A percentile compares a stretch with the other conserved stretches of the same genome.
These are phyloP conservation scores for Ganoderma sp. DNA, from an alignment of 1,284 basidiomycete genomes.

Conservation along the genomic window DNA sequence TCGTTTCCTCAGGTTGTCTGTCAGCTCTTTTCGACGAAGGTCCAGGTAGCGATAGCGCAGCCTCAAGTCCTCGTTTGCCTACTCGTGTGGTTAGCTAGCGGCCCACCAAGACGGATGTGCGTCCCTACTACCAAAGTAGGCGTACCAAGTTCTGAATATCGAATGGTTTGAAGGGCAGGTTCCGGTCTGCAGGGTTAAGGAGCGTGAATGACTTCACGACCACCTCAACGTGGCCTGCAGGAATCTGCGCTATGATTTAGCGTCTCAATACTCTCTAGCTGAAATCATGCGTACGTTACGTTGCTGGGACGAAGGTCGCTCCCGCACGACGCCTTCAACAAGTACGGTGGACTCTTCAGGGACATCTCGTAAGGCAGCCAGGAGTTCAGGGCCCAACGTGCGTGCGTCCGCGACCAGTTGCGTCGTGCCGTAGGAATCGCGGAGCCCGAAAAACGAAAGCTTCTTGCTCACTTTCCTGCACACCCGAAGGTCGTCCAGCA, in stretches of 20 bases:
- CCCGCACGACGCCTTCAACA: slow-evolving; percentile 71
- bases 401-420: slow-evolving; percentile 72
- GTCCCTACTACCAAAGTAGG: slow-evolving; percentile 31
- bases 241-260: not conserved
- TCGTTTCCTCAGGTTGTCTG: slow-evolving; percentile 80
- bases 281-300: slow-evolving; percentile 43
- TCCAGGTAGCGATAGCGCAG: slow-evolving; percentile 89
- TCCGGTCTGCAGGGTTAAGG: slow-evolving; percentile 76
- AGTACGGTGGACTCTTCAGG: slow-evolving; percentile 81
- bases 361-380: slow-evolving; percentile 59
- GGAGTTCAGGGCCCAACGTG: slow-evolving; percentile 39
- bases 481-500: not conserved
- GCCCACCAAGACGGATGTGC: not conserved
- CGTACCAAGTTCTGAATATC: slow-evolving; percentile 75
- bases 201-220: slow-evolving; percentile 72
- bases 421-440: slow-evolving; percentile 74
- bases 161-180: slow-evolving; percentile 84
- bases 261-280: not conserved
- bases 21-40: slow-evolving; percentile 76
- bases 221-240: slow-evolving; percentile 82
- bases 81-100: slow-evolving; percentile 10
- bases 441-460: slow-evolving; percentile 81
- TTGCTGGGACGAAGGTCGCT: slow-evolving; percentile 66
- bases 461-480: slow-evolving; percentile 67
- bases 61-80: slow-evolving; percentile 88